A percentile compares a stretch with the other conserved stretches of the same genome.
phyloP scores from a whole-genome alignment of 2,329 filamentous ascomycete genomes.

The Cadophora gregata region DNA sequence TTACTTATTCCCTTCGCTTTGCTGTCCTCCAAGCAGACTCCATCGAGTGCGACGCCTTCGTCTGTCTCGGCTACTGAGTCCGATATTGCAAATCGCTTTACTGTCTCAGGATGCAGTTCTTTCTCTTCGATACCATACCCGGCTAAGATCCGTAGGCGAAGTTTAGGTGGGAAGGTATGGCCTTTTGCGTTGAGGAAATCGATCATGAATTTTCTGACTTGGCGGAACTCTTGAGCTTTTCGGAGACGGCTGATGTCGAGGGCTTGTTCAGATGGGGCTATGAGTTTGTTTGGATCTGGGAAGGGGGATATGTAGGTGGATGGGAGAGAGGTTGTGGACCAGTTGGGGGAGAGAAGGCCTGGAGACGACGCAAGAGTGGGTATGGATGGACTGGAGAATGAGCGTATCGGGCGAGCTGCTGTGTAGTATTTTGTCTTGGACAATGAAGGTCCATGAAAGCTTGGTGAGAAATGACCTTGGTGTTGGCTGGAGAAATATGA shows the following conservation, averaged over 20 bases:
- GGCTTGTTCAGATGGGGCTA: conserved; percentile 32
- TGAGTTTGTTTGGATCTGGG: conserved; percentile 30
- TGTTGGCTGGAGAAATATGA: not conserved
- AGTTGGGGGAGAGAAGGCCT: not conserved
- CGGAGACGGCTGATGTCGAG: conserved; percentile 21
- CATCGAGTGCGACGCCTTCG: conserved; percentile 28
- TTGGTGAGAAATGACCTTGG: not conserved
- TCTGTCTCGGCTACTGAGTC: conserved; percentile 8
- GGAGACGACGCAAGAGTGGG: not conserved
- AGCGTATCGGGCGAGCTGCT: not conserved
- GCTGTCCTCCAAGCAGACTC: not conserved
- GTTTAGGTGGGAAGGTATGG: conserved; percentile 32
- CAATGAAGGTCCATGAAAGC: not conserved
- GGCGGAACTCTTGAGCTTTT: conserved; percentile 34
- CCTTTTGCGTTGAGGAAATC: conserved; percentile 37
- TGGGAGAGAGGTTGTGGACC: not conserved
- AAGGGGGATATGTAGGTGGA: not conserved
- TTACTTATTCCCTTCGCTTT: conserved; percentile 1
- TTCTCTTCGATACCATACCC: conserved; percentile 35
- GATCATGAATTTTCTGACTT: conserved; percentile 38
- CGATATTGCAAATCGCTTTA: conserved; percentile 25
- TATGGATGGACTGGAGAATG: conserved; percentile 6
- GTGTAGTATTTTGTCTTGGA: not conserved
- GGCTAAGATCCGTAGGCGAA: conserved; percentile 36
- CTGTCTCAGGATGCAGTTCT: conserved; percentile 31